Evolutionary conservation across 2,329 filamentous ascomycete species (phyloP).

Genomic region (Alternaria arborescens): DNA sequence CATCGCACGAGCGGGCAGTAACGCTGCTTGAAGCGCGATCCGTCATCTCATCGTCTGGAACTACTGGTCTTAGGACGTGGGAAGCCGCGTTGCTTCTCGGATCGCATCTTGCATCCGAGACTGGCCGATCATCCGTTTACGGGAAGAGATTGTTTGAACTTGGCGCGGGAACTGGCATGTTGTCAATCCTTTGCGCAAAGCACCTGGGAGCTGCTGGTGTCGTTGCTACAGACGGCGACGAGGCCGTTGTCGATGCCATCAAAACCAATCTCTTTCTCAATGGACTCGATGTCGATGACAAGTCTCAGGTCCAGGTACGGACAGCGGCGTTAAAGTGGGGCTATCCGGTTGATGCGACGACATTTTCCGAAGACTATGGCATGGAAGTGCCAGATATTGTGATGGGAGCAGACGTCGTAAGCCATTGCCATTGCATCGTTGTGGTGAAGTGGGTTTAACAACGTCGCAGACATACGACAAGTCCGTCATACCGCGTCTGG

Average conservation of each 20-base stretch:
- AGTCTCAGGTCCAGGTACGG: conserved; percentile 45
- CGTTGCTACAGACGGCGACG: conserved; percentile 77
- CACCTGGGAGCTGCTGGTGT: conserved; percentile 67
- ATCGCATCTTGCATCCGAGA: conserved; percentile 65
- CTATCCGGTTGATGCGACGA: conserved; percentile 64
- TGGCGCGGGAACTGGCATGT: conserved; percentile 78
- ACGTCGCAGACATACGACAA: conserved; percentile 71
- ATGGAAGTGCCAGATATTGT: conserved; percentile 66
- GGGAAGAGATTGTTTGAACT: conserved; percentile 73
- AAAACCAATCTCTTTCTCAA: conserved; percentile 75
- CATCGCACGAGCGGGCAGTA: conserved; percentile 53
- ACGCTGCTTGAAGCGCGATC: conserved; percentile 74
- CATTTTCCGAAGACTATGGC: conserved; percentile 64
- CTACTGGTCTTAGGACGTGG: conserved; percentile 82
- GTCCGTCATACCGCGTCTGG: conserved; percentile 68
- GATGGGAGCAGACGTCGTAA: conserved; percentile 75
- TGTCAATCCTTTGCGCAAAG: conserved; percentile 77
- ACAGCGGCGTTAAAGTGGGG: conserved; percentile 72
- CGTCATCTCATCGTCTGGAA: conserved; percentile 74
- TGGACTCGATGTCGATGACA: conserved; percentile 61
- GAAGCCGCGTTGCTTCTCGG: conserved; percentile 80
- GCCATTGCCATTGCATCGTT: conserved; percentile 29
- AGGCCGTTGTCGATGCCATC: conserved; percentile 73
- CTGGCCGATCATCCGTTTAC: conserved; percentile 58
- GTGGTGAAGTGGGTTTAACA: conserved; percentile 24